Conservation (phyloP, 2,329 filamentous ascomycete species). For the Clonostachys chloroleuca region DNA sequence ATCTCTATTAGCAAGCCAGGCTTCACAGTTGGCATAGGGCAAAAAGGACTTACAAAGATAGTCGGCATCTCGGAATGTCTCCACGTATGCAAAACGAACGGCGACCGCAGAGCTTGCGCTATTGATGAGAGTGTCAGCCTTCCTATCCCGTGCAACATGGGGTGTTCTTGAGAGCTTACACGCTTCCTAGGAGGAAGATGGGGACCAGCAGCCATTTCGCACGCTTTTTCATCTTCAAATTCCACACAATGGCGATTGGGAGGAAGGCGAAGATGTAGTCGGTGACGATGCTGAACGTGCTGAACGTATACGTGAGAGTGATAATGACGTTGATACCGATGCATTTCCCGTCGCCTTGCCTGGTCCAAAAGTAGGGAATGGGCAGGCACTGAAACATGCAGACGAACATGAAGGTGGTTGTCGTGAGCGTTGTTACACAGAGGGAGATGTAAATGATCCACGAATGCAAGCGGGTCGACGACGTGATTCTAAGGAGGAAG, state of each 20-base stretch:
- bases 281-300: slow-evolving; percentile 38
- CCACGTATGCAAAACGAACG: slow-evolving; percentile 31
- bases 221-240: slow-evolving; percentile 46
- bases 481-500: slow-evolving; percentile 33
- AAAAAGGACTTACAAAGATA: slow-evolving; percentile 33
- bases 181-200: slow-evolving; percentile 52
- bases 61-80: slow-evolving; percentile 29
- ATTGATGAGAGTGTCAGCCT: not conserved
- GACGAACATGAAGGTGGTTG: slow-evolving; percentile 33
- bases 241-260: slow-evolving; percentile 48
- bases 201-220: slow-evolving; percentile 46
- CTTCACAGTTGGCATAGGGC: not conserved
- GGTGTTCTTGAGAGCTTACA: slow-evolving; percentile 20
- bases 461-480: slow-evolving; percentile 19
- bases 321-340: slow-evolving; percentile 38
- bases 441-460: slow-evolving; percentile 29
- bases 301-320: slow-evolving; percentile 46
- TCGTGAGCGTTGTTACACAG: slow-evolving; percentile 24
- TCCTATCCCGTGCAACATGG: too few relatives aligned
- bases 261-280: slow-evolving; percentile 48
- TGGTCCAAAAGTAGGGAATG: slow-evolving; percentile 33
- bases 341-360: slow-evolving; percentile 23
- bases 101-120: slow-evolving; percentile 39
- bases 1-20: too few relatives aligned
- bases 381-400: slow-evolving; percentile 33